Evolutionary conservation across 148 eudicot genomes (phyloP).

Genomic region (Dianthus caryophyllus): DNA sequence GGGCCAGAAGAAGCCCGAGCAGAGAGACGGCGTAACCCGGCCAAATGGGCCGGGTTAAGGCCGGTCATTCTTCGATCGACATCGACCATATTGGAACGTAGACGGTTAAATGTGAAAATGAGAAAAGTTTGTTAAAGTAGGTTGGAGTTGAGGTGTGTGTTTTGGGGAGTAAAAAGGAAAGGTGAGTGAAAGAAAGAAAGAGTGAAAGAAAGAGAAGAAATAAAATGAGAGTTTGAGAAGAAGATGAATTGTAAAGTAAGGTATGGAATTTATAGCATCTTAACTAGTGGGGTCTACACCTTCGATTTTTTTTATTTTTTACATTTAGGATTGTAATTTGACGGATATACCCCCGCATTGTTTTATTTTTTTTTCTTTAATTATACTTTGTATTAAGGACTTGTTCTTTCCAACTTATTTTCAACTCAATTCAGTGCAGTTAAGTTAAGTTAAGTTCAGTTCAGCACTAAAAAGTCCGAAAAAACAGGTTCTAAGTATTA

Average conservation of each 20-base stretch:
- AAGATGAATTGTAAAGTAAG: slow-evolving; percentile 23
- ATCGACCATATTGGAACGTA: slow-evolving; percentile 62
- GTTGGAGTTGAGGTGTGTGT: not conserved
- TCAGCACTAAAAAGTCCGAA: too few species aligned
- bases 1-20: slow-evolving; percentile 69
- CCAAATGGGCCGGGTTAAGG: slow-evolving; percentile 72
- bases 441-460: too few species aligned
- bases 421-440: too few species aligned
- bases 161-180: not conserved
- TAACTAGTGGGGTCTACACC: slow-evolving; percentile 17
- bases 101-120: too few species aligned
- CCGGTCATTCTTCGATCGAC: slow-evolving; percentile 81
- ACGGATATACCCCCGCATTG: slow-evolving; percentile 15
- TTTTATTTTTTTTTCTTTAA: too few species aligned
- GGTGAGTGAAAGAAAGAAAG: not conserved
- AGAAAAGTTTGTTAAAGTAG: not conserved
- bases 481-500: too few species aligned
- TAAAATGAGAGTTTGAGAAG: not conserved
- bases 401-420: too few species aligned
- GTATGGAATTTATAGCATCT: slow-evolving; percentile 31
- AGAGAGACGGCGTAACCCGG: slow-evolving; percentile 92
- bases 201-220: not conserved
- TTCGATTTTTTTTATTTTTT: too few species aligned
- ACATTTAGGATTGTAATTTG: not conserved
- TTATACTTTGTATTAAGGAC: too few species aligned